A percentile compares a stretch with the other conserved stretches of the same genome.
These are phyloP conservation scores for Populus deltoides DNA, from an alignment of 345 rosid genomes.

Conservation along the genomic window DNA sequence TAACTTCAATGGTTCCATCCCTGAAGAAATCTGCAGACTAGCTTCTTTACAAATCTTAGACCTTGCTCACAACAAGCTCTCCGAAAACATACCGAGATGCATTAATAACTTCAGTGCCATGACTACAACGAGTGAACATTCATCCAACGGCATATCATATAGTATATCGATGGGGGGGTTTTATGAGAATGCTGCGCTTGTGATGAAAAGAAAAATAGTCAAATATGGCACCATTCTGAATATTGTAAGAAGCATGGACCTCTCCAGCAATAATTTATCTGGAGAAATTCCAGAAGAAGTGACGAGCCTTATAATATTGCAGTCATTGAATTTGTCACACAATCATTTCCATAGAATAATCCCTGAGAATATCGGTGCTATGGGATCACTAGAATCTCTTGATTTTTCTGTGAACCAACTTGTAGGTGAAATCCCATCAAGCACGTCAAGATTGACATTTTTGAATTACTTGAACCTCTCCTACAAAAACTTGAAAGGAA, in stretches of 20 bases:
- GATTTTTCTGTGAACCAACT: slow-evolving; percentile 24
- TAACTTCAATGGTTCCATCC: slow-evolving; percentile 3
- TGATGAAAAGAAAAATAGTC: background rate
- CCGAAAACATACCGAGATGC: slow-evolving; percentile 6
- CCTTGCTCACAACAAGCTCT: slow-evolving; percentile 10
- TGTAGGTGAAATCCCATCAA: slow-evolving; percentile 16
- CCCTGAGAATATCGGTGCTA: slow-evolving; percentile 15
- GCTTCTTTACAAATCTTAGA: background rate
- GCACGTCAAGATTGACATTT: slow-evolving; percentile 6
- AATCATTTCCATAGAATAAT: slow-evolving; percentile 17
- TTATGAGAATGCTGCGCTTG: background rate
- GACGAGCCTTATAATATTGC: slow-evolving; percentile 20
- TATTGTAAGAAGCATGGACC: slow-evolving; percentile 19
- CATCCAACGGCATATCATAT: background rate
- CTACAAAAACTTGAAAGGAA: no score
- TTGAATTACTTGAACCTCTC: background rate
- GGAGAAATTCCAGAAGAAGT: slow-evolving; percentile 17
- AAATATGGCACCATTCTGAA: slow-evolving; percentile 10
- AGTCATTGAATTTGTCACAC: slow-evolving; percentile 18
- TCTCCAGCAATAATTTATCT: slow-evolving; percentile 13
- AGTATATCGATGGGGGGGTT: background rate
- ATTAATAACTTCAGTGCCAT: background rate
- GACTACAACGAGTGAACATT: background rate
- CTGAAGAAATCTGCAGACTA: background rate
- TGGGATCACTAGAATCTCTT: slow-evolving; percentile 16